phyloP scores from a whole-genome alignment of 2,329 filamentous ascomycete species.

The Sporothrix luriei region DNA sequence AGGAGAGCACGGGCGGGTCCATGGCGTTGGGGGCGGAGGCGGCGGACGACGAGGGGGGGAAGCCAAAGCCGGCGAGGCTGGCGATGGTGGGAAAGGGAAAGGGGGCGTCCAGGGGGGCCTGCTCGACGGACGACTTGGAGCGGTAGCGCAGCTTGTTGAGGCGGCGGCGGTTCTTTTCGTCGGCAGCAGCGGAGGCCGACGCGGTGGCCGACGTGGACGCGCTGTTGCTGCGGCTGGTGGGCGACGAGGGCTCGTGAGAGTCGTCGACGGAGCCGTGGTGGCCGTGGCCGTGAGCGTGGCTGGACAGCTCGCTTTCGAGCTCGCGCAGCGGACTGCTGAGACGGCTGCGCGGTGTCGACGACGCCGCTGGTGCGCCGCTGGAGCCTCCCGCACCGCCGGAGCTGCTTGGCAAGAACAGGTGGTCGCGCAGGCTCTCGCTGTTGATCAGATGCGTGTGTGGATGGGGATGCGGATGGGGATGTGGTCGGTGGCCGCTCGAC shows the following conservation, averaged over 20 bases:
- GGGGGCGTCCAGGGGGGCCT: background rate
- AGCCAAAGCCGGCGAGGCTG: background rate
- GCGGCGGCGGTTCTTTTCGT: constrained; percentile 21
- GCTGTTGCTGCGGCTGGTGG: background rate
- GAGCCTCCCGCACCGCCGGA: background rate
- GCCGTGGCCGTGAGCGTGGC: no score
- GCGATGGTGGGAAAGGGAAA: background rate
- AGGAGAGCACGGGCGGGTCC: constrained; percentile 57
- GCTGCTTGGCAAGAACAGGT: constrained; percentile 21
- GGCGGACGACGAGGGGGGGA: background rate
- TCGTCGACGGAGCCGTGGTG: constrained; percentile 8
- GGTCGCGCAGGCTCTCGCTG: constrained; percentile 31
- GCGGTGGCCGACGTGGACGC: background rate
- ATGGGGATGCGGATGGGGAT: background rate
- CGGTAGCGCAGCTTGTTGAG: constrained; percentile 26
- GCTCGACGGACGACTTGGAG: background rate
- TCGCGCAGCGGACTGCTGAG: constrained; percentile 22
- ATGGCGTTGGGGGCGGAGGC: constrained; percentile 40
- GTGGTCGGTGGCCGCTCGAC: background rate
- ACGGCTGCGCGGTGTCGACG: constrained; percentile 7
- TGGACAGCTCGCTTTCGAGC: background rate
- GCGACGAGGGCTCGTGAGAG: background rate
- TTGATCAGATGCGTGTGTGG: background rate
- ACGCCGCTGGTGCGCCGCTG: background rate
- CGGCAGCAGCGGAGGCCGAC: background rate